Conservation (phyloP, 441 rosid species). For the Populus hybrid region DNA sequence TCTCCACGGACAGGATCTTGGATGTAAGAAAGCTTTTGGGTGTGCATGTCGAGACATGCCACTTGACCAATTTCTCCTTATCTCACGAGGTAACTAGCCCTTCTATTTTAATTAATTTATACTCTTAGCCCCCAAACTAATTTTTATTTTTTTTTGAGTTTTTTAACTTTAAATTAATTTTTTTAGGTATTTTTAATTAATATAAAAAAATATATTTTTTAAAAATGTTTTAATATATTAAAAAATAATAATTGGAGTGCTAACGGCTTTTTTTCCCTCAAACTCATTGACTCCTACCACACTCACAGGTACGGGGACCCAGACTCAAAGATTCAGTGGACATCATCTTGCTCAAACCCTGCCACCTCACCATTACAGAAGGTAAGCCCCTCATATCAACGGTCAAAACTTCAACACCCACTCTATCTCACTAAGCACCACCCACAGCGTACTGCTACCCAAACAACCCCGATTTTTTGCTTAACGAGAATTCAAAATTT, state of each 20-base stretch:
- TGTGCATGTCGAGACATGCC: slow-evolving; percentile 53
- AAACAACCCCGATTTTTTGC: no score
- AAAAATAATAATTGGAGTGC: background rate
- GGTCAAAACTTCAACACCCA: background rate
- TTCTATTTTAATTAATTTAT: background rate
- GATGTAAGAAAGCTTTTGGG: slow-evolving; percentile 54
- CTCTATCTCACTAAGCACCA: background rate
- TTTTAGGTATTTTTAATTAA: no score
- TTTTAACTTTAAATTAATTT: no score
- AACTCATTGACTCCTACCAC: background rate
- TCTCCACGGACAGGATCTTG: slow-evolving; percentile 66
- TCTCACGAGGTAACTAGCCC: slow-evolving; percentile 47
- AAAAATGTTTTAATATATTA: no score
- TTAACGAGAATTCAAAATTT: slow-evolving; percentile 12
- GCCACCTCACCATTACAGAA: slow-evolving; percentile 51
- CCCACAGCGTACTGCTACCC: background rate
- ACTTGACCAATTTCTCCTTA: slow-evolving; percentile 53
- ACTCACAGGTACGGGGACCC: slow-evolving; percentile 45
- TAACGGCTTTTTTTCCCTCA: no score
- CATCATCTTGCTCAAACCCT: slow-evolving; percentile 48
- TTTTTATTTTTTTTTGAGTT: no score
- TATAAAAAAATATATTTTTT: no score
- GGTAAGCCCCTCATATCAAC: slow-evolving; percentile 37
- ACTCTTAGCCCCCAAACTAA: background rate
- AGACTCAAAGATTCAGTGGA: slow-evolving; percentile 50